A percentile compares a stretch with the other conserved stretches of the same genome.
phyloP scores from a whole-genome alignment of 305 asterid species.

The Ilex paraguariensis region DNA sequence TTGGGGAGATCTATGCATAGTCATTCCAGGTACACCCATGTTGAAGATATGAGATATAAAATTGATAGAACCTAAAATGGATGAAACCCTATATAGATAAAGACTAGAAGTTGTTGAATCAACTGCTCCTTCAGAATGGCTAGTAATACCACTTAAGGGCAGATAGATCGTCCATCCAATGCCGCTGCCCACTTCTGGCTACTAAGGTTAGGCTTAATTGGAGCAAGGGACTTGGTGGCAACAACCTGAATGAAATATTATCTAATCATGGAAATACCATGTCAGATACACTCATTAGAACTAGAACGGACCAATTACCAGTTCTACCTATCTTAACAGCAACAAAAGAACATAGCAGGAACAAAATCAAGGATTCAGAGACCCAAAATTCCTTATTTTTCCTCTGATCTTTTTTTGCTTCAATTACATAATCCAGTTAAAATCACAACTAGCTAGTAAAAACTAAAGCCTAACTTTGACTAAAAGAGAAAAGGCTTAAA shows the following conservation, averaged over 20 bases:
- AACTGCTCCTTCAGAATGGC: background rate
- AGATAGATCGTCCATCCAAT: background rate
- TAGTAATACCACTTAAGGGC: background rate
- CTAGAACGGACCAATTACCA: background rate
- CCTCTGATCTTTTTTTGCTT: no score
- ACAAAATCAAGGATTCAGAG: no score
- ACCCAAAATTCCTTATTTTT: no score
- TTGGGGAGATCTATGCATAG: background rate
- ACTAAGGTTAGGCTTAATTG: no score
- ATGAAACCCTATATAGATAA: background rate
- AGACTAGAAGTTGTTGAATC: background rate
- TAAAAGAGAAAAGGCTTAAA: no score
- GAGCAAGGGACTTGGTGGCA: background rate
- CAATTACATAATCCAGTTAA: no score
- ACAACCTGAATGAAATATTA: background rate
- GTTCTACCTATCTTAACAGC: no score
- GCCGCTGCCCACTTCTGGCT: background rate
- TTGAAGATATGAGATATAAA: background rate
- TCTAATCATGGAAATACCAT: background rate
- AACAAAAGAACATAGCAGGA: no score
- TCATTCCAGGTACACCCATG: constrained; percentile 7
- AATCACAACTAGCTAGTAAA: no score
- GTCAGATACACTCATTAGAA: constrained; percentile 2
- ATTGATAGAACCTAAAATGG: no score
- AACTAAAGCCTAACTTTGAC: no score